Percentiles rank a stretch among this genome's conserved stretches.
Evolutionary conservation across 2,329 filamentous ascomycete genomes (phyloP).

Genomic region (Fusarium udum): DNA sequence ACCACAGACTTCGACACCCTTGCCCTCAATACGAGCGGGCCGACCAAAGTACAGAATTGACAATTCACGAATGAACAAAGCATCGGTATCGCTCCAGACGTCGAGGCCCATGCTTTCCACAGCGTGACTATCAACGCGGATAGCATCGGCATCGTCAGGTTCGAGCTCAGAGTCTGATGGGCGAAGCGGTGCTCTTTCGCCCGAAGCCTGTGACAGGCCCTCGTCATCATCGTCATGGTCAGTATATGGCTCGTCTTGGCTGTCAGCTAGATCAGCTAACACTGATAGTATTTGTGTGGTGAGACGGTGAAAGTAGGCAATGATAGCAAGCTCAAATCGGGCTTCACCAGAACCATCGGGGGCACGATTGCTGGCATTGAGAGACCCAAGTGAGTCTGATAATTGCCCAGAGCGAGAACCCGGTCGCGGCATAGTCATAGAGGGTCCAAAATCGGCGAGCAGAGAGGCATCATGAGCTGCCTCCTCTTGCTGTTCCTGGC

Average conservation of each 20-base stretch:
- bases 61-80: constrained; percentile 72
- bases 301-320: constrained; percentile 83
- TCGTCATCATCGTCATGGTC: constrained; percentile 49
- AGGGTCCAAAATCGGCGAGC: constrained; percentile 60
- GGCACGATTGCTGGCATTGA: constrained; percentile 50
- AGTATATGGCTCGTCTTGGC: constrained; percentile 55
- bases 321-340: constrained; percentile 72
- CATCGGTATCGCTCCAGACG: constrained; percentile 77
- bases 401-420: constrained; percentile 49
- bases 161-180: constrained; percentile 34
- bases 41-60: constrained; percentile 73
- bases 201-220: constrained; percentile 46
- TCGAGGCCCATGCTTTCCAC: constrained; percentile 79
- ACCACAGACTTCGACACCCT: constrained; percentile 79
- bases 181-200: constrained; percentile 43
- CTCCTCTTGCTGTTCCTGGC: constrained; percentile 69
- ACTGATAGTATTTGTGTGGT: constrained; percentile 72
- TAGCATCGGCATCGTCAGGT: constrained; percentile 50
- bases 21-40: constrained; percentile 70
- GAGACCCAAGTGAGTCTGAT: constrained; percentile 57
- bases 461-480: constrained; percentile 63
- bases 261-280: constrained; percentile 68
- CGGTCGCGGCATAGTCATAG: constrained; percentile 46
- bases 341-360: constrained; percentile 55
- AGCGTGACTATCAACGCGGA: constrained; percentile 71